phyloP scores from a whole-genome alignment of 441 rosid genomes.

The Corymbia calophylla region DNA sequence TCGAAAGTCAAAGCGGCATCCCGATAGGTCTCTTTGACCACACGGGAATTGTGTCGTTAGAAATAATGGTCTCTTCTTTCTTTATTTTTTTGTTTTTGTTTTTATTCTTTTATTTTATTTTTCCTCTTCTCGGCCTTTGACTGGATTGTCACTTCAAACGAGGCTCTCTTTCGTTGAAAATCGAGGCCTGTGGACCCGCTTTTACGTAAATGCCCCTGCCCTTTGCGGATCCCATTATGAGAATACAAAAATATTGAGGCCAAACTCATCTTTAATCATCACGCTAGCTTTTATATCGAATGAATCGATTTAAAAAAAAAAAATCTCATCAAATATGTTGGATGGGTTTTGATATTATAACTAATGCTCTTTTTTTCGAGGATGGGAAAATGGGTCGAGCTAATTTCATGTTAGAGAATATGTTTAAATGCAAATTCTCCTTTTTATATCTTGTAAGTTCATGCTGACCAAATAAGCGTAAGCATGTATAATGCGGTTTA shows the following conservation, averaged over 20 bases:
- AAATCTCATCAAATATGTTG: background rate
- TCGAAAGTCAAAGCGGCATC: slow-evolving; percentile 4
- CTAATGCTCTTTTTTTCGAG: background rate
- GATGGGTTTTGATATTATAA: background rate
- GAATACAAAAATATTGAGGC: too few relatives aligned
- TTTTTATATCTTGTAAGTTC: background rate
- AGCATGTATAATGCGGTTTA: too few relatives aligned
- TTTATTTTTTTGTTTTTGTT: background rate
- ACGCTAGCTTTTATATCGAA: background rate
- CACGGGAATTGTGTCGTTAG: slow-evolving; percentile 8
- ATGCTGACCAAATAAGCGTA: fast-evolving
- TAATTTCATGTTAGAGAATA: background rate
- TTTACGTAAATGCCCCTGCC: slow-evolving; percentile 1
- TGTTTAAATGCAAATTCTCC: background rate
- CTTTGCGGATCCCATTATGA: background rate
- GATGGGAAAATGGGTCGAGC: background rate
- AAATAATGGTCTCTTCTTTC: background rate
- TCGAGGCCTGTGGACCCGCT: background rate
- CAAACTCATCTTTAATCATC: too few relatives aligned
- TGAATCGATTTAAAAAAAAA: background rate
- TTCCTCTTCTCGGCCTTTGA: slow-evolving; percentile 1
- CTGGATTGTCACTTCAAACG: slow-evolving; percentile 14
- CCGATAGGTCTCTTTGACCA: slow-evolving; percentile 9
- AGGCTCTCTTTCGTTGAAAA: slow-evolving; percentile 6
- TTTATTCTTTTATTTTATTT: background rate